Conservation (phyloP, 345 rosid species). For the Bruguiera gymnorhiza region DNA sequence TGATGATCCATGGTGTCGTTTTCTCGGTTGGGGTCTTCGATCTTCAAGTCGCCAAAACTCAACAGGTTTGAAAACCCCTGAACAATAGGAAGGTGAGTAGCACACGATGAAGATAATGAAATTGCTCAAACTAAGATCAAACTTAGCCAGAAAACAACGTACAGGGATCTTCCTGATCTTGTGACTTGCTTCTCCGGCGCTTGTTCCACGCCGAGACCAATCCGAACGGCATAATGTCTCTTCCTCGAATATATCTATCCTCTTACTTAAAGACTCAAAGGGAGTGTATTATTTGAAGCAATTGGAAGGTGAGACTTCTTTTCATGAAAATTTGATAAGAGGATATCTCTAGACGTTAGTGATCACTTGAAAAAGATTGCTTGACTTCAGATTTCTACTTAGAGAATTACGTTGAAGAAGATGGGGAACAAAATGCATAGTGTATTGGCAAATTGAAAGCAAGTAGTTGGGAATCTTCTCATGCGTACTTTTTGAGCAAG, state of each 20-base stretch:
- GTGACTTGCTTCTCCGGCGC: slow-evolving; percentile 85
- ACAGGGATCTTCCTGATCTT: slow-evolving; percentile 83
- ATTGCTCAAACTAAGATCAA: slow-evolving; percentile 10
- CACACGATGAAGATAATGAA: slow-evolving; percentile 4
- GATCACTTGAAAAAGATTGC: slow-evolving; percentile 9
- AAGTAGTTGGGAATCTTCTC: slow-evolving; percentile 20
- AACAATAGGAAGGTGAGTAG: slow-evolving; percentile 12
- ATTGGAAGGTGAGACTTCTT: slow-evolving; percentile 2
- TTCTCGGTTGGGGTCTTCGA: slow-evolving; percentile 41
- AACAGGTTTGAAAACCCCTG: slow-evolving; percentile 77
- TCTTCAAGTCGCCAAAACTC: slow-evolving; percentile 72
- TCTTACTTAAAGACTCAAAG: slow-evolving; percentile 13
- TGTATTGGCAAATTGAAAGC: slow-evolving; percentile 15
- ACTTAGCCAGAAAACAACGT: slow-evolving; percentile 22
- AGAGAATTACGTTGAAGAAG: slow-evolving; percentile 11
- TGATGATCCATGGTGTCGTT: slow-evolving; percentile 53
- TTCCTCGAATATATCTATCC: slow-evolving; percentile 1
- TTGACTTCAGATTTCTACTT: neutral
- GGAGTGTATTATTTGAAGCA: slow-evolving; percentile 15
- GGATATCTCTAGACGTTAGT: slow-evolving; percentile 8
- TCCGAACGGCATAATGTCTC: slow-evolving; percentile 62
- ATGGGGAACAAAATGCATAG: slow-evolving; percentile 20
- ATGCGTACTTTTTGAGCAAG: slow-evolving; percentile 40
- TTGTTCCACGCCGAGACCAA: slow-evolving; percentile 93
- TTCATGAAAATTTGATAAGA: slow-evolving; percentile 12